phyloP scores from a whole-genome alignment of 805 yeast species.

The Peterozyma xylosa region DNA sequence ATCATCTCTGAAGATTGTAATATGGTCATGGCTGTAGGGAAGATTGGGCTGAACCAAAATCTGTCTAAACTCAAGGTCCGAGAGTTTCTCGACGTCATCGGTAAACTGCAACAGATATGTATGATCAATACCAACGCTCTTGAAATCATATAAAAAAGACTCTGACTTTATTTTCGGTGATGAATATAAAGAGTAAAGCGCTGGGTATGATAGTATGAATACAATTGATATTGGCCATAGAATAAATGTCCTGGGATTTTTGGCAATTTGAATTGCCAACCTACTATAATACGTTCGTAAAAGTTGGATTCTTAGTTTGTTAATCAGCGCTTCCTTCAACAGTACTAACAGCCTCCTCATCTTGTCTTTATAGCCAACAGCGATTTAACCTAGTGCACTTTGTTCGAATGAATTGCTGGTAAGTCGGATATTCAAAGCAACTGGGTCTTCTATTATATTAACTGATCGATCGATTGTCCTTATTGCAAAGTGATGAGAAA shows the following conservation, averaged over 20 bases:
- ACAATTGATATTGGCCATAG: slow-evolving; percentile 40
- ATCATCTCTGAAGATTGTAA: slow-evolving; percentile 6
- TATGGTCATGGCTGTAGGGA: slow-evolving; percentile 14
- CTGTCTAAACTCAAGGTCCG: slow-evolving; percentile 22
- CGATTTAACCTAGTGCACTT: too few relatives aligned
- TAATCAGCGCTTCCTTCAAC: not conserved
- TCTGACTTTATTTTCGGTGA: slow-evolving; percentile 13
- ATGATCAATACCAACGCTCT: slow-evolving; percentile 6
- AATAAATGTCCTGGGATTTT: slow-evolving; percentile 33
- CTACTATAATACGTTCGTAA: slow-evolving; percentile 11
- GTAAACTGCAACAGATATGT: slow-evolving; percentile 4
- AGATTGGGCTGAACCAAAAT: slow-evolving; percentile 23
- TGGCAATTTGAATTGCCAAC: slow-evolving; percentile 21
- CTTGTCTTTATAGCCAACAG: too few relatives aligned
- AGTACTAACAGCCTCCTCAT: slow-evolving; percentile 4
- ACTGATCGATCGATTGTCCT: not conserved
- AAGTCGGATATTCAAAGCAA: not conserved
- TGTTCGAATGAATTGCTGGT: too few relatives aligned
- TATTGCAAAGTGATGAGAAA: too few relatives aligned
- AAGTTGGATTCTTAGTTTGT: not conserved
- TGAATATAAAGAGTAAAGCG: slow-evolving; percentile 29
- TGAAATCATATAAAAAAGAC: slow-evolving; percentile 12
- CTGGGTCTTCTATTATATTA: not conserved
- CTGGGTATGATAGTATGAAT: slow-evolving; percentile 41
- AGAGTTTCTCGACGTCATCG: slow-evolving; percentile 3